Percentiles rank a stretch among this genome's conserved stretches.
phyloP scores from a whole-genome alignment of 768 basidiomycete genomes.

The Calocybe cyanea region DNA sequence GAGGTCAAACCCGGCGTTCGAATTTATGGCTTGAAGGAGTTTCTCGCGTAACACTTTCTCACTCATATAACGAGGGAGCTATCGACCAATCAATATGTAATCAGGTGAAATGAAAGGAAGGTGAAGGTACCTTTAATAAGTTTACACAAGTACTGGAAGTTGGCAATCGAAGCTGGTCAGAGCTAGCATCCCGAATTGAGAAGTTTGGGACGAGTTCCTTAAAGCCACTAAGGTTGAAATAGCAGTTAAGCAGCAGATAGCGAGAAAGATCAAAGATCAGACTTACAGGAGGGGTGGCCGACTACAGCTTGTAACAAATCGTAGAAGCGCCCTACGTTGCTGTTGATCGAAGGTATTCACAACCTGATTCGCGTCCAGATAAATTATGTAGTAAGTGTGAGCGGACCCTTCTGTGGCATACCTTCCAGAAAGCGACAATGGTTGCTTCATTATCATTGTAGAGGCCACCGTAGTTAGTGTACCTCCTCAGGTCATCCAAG shows the following conservation, averaged over 20 bases:
- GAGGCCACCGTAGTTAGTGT: slow-evolving; percentile 83
- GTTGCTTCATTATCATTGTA: slow-evolving; percentile 70
- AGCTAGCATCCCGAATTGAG: slow-evolving; percentile 77
- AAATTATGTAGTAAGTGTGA: neutral
- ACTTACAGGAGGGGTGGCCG: slow-evolving; percentile 82
- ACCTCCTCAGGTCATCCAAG: slow-evolving; percentile 68
- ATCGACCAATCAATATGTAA: neutral
- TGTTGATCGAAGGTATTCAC: slow-evolving; percentile 77
- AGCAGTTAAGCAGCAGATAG: neutral
- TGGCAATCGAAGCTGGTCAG: slow-evolving; percentile 66
- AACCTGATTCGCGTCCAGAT: slow-evolving; percentile 41
- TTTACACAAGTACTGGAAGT: slow-evolving; percentile 90
- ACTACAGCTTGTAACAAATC: slow-evolving; percentile 92
- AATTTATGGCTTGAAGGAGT: slow-evolving; percentile 80
- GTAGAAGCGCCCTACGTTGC: slow-evolving; percentile 70
- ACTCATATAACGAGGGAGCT: slow-evolving; percentile 71
- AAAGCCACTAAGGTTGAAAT: slow-evolving; percentile 59
- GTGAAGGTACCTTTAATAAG: slow-evolving; percentile 65
- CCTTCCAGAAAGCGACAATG: slow-evolving; percentile 82
- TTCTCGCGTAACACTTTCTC: slow-evolving; percentile 68
- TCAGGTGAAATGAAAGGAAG: neutral
- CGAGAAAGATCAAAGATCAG: neutral
- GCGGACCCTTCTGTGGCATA: slow-evolving; percentile 25
- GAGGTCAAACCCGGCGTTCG: slow-evolving; percentile 90
- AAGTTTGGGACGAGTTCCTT: slow-evolving; percentile 86